phyloP scores from a whole-genome alignment of 805 yeast genomes.

The Sporopachydermia lactativora region DNA sequence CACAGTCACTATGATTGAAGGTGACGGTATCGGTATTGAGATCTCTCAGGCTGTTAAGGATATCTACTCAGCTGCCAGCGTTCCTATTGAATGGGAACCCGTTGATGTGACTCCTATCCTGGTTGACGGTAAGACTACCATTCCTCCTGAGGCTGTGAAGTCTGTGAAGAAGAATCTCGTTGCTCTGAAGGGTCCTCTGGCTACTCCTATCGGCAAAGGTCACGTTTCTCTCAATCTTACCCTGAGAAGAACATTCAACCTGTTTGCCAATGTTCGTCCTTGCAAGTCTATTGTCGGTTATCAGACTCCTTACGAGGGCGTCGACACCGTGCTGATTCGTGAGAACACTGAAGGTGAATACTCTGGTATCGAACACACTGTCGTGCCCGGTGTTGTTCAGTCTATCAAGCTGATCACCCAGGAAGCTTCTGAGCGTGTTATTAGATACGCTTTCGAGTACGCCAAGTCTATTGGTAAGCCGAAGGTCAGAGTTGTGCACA shows the following conservation, averaged over 20 bases:
- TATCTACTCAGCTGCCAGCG: conserved; percentile 86
- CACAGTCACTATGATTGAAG: conserved; percentile 92
- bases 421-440: conserved; percentile 92
- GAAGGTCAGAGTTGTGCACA: conserved; percentile 89
- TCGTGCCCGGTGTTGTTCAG: conserved; percentile 97
- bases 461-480: conserved; percentile 81
- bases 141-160: conserved; percentile 85
- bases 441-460: conserved; percentile 94
- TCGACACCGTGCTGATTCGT: conserved; percentile 91
- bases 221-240: conserved; percentile 96
- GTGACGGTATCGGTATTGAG: conserved; percentile 97
- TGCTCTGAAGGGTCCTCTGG: conserved; percentile 96
- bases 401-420: conserved; percentile 94
- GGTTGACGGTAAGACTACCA: conserved; percentile 83
- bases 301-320: conserved; percentile 80
- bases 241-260: conserved; percentile 88
- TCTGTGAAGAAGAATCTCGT: conserved; percentile 87
- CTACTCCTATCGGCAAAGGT: conserved; percentile 98
- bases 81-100: conserved; percentile 94
- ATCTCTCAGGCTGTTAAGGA: conserved; percentile 89
- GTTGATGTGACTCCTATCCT: conserved; percentile 92
- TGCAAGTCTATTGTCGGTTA: conserved; percentile 88
- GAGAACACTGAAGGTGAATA: conserved; percentile 99
- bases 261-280: conserved; percentile 96
- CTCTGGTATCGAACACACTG: conserved; percentile 97